phyloP scores from a whole-genome alignment of 2,329 filamentous ascomycete species.

The Paraphoma chrysanthemicola region DNA sequence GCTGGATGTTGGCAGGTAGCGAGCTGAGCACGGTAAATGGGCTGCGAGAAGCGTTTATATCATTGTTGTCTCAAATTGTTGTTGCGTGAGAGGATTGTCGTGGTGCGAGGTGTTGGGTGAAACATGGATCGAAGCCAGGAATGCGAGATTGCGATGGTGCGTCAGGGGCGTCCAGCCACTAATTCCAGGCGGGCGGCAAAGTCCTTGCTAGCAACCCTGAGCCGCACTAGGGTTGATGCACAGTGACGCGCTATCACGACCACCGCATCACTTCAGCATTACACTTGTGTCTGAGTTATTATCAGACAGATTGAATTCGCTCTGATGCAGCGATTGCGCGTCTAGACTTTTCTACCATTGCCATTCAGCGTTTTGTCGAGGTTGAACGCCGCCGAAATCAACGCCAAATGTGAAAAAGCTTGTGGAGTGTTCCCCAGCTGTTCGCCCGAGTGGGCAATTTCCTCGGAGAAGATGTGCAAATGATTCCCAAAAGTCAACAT shows the following conservation, averaged over 20 bases:
- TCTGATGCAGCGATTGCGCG: background rate
- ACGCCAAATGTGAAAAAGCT: constrained; percentile 77
- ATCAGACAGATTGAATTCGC: background rate
- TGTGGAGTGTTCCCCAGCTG: constrained; percentile 82
- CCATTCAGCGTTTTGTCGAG: constrained; percentile 60
- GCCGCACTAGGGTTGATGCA: constrained; percentile 8
- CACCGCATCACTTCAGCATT: background rate
- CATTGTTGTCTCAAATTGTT: background rate
- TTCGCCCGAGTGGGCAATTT: constrained; percentile 76
- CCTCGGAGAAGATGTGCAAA: constrained; percentile 79
- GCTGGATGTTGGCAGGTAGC: background rate
- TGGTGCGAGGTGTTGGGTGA: background rate
- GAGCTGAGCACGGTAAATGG: background rate
- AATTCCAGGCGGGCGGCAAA: constrained; percentile 9
- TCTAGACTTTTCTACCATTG: constrained; percentile 2
- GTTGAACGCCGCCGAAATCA: constrained; percentile 81
- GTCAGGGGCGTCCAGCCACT: constrained; percentile 19
- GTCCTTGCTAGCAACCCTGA: constrained; percentile 9
- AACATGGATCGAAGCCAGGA: constrained; percentile 7
- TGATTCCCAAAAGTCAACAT: constrained; percentile 80
- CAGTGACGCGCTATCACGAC: constrained; percentile 11
- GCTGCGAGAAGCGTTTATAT: background rate
- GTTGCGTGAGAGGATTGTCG: background rate
- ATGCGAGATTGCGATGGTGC: constrained; percentile 16
- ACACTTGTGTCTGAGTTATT: background rate